A percentile compares a stretch with the other conserved stretches of the same genome.
Evolutionary conservation across 495 filamentous ascomycete genomes (phyloP).

Genomic region (Polyplosphaeria fusca): DNA sequence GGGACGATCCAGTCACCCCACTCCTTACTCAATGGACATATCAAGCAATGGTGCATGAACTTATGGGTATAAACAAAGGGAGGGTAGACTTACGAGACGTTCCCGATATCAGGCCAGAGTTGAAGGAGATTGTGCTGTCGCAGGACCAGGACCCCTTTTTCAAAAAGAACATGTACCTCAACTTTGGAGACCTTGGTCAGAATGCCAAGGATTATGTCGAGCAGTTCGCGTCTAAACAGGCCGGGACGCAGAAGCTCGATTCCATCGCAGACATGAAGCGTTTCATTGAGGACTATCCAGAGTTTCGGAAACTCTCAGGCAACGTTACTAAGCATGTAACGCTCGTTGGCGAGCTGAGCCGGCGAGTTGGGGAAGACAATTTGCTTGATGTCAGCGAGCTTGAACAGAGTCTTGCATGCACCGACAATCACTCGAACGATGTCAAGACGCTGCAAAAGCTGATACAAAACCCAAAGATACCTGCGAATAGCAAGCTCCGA

Average conservation of each 20-base stretch:
- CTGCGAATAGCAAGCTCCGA: conserved; percentile 74
- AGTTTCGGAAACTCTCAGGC: conserved; percentile 92
- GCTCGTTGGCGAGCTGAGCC: conserved; percentile 85
- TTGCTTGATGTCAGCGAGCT: conserved; percentile 92
- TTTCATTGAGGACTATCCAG: conserved; percentile 97
- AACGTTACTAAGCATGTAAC: conserved; percentile 99
- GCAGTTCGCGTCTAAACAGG: conserved; percentile 92
- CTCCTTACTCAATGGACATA: conserved; percentile 97
- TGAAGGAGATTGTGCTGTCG: conserved; percentile 92
- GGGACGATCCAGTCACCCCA: conserved; percentile 95
- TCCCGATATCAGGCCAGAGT: conserved; percentile 82
- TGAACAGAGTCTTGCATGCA: conserved; percentile 94
- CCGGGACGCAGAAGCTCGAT: conserved; percentile 89
- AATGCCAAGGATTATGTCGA: conserved; percentile 99
- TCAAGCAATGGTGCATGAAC: conserved; percentile 97
- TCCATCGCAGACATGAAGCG: conserved; percentile 98
- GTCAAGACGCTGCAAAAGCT: conserved; percentile 85
- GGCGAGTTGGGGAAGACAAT: conserved; percentile 76
- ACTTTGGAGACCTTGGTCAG: conserved; percentile 93
- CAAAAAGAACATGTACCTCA: conserved; percentile 99
- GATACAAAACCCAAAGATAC: conserved; percentile 70
- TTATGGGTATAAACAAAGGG: conserved; percentile 90
- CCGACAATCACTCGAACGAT: conserved; percentile 86
- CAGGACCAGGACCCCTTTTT: conserved; percentile 99
- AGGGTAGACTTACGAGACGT: conserved; percentile 82